phyloP scores from a whole-genome alignment of 768 basidiomycete species.

The Mycena albidolilacea region DNA sequence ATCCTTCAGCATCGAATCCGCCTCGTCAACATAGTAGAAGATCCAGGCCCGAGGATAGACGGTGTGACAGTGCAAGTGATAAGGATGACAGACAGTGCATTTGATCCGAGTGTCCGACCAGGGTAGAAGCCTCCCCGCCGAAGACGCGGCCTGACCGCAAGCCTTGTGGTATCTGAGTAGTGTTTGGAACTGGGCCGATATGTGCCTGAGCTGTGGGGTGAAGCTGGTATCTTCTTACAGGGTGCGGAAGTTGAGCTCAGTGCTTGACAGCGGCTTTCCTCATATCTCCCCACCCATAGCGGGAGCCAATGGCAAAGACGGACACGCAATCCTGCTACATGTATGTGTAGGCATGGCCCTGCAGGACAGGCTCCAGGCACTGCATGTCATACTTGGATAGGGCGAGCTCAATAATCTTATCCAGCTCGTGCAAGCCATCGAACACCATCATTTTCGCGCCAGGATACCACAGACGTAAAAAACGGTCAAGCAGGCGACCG shows the following conservation, averaged over 20 bases:
- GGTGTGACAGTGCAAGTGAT: neutral
- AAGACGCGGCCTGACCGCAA: neutral
- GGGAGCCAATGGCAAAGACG: slow-evolving; percentile 5
- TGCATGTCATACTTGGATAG: too few relatives aligned
- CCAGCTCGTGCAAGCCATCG: too few relatives aligned
- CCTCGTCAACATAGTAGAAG: slow-evolving; percentile 2
- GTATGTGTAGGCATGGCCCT: neutral
- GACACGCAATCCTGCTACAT: neutral
- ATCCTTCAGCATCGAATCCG: neutral
- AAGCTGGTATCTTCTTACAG: neutral
- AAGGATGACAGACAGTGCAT: neutral
- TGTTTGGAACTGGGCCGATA: neutral
- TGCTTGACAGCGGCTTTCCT: neutral
- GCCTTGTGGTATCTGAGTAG: neutral
- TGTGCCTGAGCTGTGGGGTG: neutral
- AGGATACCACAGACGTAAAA: too few relatives aligned
- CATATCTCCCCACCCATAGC: slow-evolving; percentile 9
- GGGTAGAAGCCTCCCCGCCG: neutral
- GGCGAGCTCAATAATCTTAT: too few relatives aligned
- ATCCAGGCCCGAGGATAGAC: slow-evolving; percentile 4
- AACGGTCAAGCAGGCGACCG: too few relatives aligned
- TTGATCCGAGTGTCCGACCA: neutral
- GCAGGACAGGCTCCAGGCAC: neutral
- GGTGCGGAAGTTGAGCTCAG: neutral
- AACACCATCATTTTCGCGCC: too few relatives aligned